A percentile compares a stretch with the other conserved stretches of the same genome.
phyloP scores from a whole-genome alignment of 2,329 filamentous ascomycete species.

The Echinosphaeria canescens region DNA sequence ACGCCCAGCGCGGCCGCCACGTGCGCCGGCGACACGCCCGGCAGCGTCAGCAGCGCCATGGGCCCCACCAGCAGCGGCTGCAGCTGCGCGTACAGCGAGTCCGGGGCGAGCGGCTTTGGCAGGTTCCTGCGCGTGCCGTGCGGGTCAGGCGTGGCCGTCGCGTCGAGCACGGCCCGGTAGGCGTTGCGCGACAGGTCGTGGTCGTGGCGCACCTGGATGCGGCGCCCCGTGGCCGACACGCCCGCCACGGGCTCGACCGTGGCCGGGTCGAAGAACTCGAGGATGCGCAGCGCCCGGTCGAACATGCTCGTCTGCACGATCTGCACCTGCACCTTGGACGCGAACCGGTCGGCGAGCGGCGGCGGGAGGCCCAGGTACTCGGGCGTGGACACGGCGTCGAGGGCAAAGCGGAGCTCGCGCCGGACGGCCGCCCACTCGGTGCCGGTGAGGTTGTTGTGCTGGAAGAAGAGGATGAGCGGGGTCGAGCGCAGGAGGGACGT shows the following conservation, averaged over 20 bases:
- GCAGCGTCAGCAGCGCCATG: conserved; percentile 60
- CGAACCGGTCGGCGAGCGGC: conserved; percentile 20
- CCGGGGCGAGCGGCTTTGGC: conserved; percentile 8
- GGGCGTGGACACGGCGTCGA: conserved; percentile 17
- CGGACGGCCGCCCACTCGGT: conserved; percentile 54
- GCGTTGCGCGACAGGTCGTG: conserved; percentile 33
- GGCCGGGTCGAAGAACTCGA: conserved; percentile 55
- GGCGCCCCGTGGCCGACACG: conserved; percentile 12
- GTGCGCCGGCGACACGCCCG: conserved; percentile 63
- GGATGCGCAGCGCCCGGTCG: conserved; percentile 60
- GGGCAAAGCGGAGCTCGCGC: conserved; percentile 36
- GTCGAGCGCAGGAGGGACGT: conserved; percentile 72
- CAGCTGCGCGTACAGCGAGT: conserved; percentile 31
- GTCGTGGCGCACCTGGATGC: conserved; percentile 12
- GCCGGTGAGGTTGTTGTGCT: conserved; percentile 47
- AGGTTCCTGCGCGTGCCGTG: no score
- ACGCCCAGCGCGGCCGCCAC: conserved; percentile 63
- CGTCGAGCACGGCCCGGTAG: conserved; percentile 20
- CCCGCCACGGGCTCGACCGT: conserved; percentile 10
- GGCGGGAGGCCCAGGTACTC: conserved; percentile 10
- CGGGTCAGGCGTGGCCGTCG: conserved; percentile 10
- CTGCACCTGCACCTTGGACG: conserved; percentile 50
- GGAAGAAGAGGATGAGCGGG: conserved; percentile 68
- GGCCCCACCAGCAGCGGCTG: conserved; percentile 65
- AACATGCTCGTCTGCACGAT: conserved; percentile 83